phyloP scores from a whole-genome alignment of 2,329 filamentous ascomycete species.

The Byssothecium circinans region DNA sequence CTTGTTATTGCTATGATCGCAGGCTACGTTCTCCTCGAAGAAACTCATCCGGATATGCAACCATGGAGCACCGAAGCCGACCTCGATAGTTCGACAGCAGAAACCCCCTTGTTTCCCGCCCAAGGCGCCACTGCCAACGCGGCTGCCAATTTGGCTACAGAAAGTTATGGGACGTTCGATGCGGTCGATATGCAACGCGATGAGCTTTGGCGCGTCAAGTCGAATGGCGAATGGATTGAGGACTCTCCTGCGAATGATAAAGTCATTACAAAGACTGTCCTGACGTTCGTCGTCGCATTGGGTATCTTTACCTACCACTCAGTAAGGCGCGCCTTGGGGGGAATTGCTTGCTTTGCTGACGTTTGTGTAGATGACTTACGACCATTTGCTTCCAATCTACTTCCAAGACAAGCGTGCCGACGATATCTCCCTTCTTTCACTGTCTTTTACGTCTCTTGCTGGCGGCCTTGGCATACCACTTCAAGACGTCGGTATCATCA shows the following conservation, averaged over 20 bases:
- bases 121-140: slow-evolving; percentile 74
- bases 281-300: slow-evolving; percentile 77
- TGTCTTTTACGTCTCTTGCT: slow-evolving; percentile 41
- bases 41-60: slow-evolving; percentile 85
- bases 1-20: slow-evolving; percentile 77
- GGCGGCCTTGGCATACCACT: slow-evolving; percentile 69
- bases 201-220: slow-evolving; percentile 55
- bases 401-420: slow-evolving; percentile 71
- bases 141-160: slow-evolving; percentile 71
- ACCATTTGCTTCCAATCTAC: slow-evolving; percentile 90
- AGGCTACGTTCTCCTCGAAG: slow-evolving; percentile 79
- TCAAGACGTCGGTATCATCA: slow-evolving; percentile 67
- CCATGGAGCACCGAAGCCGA: slow-evolving; percentile 49
- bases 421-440: slow-evolving; percentile 32
- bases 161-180: slow-evolving; percentile 77
- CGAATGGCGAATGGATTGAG: slow-evolving; percentile 51
- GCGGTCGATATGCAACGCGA: slow-evolving; percentile 57
- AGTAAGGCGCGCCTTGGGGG: slow-evolving; percentile 16
- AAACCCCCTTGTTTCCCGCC: slow-evolving; percentile 75
- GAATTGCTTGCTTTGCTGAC: background rate
- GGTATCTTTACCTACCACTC: slow-evolving; percentile 93
- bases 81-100: slow-evolving; percentile 51
- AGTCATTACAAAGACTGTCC: slow-evolving; percentile 65
- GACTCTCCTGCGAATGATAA: slow-evolving; percentile 43
- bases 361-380: slow-evolving; percentile 72